A percentile compares a stretch with the other conserved stretches of the same genome.
Conservation (phyloP, 2,329 filamentous ascomycete species). For the Acrocalymma vagum region DNA sequence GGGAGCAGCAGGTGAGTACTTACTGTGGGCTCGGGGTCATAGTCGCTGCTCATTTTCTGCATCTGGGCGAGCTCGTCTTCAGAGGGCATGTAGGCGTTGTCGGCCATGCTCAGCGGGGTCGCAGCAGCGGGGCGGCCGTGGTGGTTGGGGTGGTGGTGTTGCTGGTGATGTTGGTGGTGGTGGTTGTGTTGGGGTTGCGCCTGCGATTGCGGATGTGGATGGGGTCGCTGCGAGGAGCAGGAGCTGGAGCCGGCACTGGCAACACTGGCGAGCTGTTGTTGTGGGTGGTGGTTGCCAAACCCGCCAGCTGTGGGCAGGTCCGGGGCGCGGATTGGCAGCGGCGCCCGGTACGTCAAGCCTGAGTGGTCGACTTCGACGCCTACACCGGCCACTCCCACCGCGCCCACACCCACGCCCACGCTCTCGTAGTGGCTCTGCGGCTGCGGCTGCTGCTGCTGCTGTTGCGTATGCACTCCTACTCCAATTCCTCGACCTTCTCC, state of each 20-base stretch:
- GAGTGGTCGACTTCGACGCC: no score
- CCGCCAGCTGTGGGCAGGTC: slow-evolving; percentile 45
- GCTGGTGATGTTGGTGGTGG: slow-evolving; percentile 43
- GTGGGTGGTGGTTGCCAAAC: slow-evolving; percentile 24
- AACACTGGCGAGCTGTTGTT: no score
- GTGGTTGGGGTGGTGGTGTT: slow-evolving; percentile 30
- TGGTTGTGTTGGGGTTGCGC: slow-evolving; percentile 14
- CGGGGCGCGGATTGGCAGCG: slow-evolving; percentile 52
- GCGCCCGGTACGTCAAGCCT: slow-evolving; percentile 46
- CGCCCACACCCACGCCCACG: no score
- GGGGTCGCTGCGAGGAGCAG: not conserved
- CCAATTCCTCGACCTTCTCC: no score
- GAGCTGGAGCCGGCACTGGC: slow-evolving; percentile 6
- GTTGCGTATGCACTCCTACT: no score
- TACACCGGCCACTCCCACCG: no score
- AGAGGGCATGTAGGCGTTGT: slow-evolving; percentile 43
- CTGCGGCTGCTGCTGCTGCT: slow-evolving; percentile 3
- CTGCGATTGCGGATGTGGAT: no score
- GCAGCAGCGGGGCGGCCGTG: slow-evolving; percentile 34
- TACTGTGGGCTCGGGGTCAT: slow-evolving; percentile 66
- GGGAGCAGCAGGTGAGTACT: slow-evolving; percentile 38
- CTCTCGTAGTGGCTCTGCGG: slow-evolving; percentile 31
- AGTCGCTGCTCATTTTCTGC: slow-evolving; percentile 69
- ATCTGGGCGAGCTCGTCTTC: slow-evolving; percentile 68
- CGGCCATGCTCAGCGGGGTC: slow-evolving; percentile 48